Evolutionary conservation across 1,139 yeast genomes (phyloP), one percentile per base, ranked within the genome.

Genomic region (Debaryomyces psychrophilus): DNA sequence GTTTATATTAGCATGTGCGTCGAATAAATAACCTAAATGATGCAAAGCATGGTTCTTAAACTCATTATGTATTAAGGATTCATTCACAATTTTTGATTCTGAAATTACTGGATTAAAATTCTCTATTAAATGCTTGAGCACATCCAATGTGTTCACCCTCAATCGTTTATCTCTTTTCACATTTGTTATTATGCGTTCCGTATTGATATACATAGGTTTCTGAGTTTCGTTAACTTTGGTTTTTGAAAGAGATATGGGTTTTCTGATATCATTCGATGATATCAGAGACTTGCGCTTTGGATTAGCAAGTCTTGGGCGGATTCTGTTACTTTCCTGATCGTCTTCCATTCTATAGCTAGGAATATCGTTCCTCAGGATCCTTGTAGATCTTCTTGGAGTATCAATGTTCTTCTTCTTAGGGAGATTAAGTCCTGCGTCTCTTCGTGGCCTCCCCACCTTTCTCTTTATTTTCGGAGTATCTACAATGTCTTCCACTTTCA

Each of bases 1-100:
- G 39, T 71, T 68, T 37, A 80, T 77, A 22, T 70, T 69, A 12
- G 73, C 64, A 52, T 73, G 72, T n/a, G 64, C 56, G 49, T 71
- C 78, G 51, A 58, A 54, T 27, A 74, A 52, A 48, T 68, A 59
- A 27, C 59, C 62, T 23, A 74, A 51, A 45, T 69, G 67, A 48
- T 61, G 59, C 22, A 64, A 39, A 12, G 69, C 43, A 49, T 70
- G 71, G 2, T 63, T 54, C 47, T 65, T 67, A 54, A 68, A 72
- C 31, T 67, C 69, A 8, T 61, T 56, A 29, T 69, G 68, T 8
- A 67, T 55, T 3, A 51, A 44, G 15, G 49, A 41, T 38, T 64
- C 66, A 37, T 64, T 61, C 2, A 62, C 50, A 4, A 49, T 28
- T n/a, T 50, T 55, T 14, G 58, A 50, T 20, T 50, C 49, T 12